These are phyloP conservation scores for Penicillium sp. DNA, from an alignment of 2,329 filamentous ascomycete genomes.

Conservation along the genomic window DNA sequence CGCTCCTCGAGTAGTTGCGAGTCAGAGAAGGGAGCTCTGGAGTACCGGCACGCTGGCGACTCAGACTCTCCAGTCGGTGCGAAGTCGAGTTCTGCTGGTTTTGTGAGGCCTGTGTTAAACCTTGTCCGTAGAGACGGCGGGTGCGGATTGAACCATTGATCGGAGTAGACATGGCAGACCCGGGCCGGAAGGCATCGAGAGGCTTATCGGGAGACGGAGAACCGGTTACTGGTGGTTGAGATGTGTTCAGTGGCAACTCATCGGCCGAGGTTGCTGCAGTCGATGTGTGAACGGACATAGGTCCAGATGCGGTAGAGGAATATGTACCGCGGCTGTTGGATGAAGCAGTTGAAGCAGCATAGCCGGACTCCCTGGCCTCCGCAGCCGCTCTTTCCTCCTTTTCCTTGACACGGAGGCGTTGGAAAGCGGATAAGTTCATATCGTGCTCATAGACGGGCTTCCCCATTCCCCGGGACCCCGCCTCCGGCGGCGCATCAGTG, in stretches of 20 bases:
- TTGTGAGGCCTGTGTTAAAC: conserved; percentile 71
- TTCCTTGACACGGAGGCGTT: conserved; percentile 60
- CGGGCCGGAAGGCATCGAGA: conserved; percentile 24
- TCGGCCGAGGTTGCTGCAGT: conserved; percentile 84
- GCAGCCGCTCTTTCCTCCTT: conserved; percentile 48
- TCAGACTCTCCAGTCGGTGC: conserved; percentile 74
- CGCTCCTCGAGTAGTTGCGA: conserved; percentile 53
- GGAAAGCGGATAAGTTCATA: conserved; percentile 76
- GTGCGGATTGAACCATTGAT: conserved; percentile 67
- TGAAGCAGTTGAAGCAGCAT: conserved; percentile 57
- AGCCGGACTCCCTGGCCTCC: conserved; percentile 41
- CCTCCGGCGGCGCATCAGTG: conserved; percentile 29
- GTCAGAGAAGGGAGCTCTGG: conserved; percentile 47
- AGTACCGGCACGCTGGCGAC: conserved; percentile 60
- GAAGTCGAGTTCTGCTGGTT: conserved; percentile 75
- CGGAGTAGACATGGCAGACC: conserved; percentile 37
- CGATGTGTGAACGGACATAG: conserved; percentile 67
- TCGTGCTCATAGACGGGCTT: conserved; percentile 82
- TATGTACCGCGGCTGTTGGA: conserved; percentile 73
- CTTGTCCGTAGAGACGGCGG: conserved; percentile 77
- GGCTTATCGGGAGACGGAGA: conserved; percentile 18
- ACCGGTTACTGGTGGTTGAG: conserved; percentile 24
- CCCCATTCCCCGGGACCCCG: conserved; percentile 47
- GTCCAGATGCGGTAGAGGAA: conserved; percentile 77
- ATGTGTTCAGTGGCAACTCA: conserved; percentile 55